A percentile compares a stretch with the other conserved stretches of the same genome.
Evolutionary conservation across 75 land plant species (phyloP).

Genomic region (Picea glauca): DNA sequence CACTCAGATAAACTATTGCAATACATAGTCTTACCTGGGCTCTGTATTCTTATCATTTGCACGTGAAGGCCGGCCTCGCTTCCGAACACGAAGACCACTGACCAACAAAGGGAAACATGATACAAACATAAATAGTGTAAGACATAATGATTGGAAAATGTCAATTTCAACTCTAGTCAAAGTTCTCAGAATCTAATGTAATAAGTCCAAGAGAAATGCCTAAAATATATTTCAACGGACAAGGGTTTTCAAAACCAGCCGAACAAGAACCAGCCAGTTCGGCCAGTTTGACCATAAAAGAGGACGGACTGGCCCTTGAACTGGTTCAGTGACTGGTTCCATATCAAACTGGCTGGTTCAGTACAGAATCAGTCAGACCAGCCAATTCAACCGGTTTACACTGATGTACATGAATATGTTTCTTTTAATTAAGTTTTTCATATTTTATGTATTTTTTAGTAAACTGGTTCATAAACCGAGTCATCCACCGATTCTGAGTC

Average conservation of each 20-base stretch:
- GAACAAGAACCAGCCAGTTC: neutral
- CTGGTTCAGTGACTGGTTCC: too few relatives aligned
- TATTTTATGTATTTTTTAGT: neutral
- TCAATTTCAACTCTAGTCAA: neutral
- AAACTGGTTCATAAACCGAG: neutral
- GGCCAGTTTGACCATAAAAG: too few relatives aligned
- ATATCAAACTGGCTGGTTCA: too few relatives aligned
- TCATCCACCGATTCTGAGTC: neutral
- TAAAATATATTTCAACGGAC: neutral
- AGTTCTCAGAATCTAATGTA: neutral
- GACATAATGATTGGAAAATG: neutral
- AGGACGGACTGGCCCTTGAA: too few relatives aligned
- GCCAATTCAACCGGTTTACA: too few relatives aligned
- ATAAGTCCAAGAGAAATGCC: neutral
- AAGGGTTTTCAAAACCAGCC: neutral
- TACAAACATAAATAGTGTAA: neutral
- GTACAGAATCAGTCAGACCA: too few relatives aligned
- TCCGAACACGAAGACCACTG: neutral
- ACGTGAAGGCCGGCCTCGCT: neutral
- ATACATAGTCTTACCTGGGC: constrained; percentile 3
- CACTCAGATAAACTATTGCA: neutral
- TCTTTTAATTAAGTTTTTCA: too few relatives aligned
- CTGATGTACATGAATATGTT: too few relatives aligned
- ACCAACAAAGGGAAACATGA: constrained; percentile 1
- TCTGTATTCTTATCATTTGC: neutral